Percentiles rank a stretch among this genome's conserved stretches.
Conservation (phyloP, 2,329 filamentous ascomycete species). For the Aspergillus sp. region DNA sequence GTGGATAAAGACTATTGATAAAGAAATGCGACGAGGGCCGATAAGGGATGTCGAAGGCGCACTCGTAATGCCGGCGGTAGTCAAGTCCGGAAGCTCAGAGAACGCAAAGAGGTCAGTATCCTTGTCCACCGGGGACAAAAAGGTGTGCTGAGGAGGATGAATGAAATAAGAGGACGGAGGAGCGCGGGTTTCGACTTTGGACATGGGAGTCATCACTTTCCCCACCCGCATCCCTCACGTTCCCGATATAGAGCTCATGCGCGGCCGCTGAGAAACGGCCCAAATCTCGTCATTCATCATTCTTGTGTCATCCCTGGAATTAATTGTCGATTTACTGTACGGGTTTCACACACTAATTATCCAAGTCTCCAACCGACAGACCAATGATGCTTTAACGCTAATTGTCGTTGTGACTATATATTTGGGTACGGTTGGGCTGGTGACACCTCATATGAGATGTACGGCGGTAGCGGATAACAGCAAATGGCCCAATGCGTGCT, state of each 20-base stretch:
- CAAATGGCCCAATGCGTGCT: neutral
- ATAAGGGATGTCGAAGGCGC: no score
- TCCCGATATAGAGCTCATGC: neutral
- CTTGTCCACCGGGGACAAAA: constrained; percentile 15
- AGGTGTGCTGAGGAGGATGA: constrained; percentile 7
- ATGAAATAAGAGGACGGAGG: constrained; percentile 1
- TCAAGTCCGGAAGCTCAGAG: neutral
- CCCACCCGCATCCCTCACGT: constrained; percentile 5
- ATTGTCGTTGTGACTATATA: neutral
- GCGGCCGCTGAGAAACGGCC: neutral
- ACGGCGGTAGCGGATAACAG: neutral
- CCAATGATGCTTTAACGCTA: neutral
- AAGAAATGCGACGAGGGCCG: neutral
- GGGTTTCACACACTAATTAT: neutral
- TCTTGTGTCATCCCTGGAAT: neutral
- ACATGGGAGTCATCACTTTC: constrained; percentile 2
- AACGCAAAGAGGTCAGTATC: neutral
- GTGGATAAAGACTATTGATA: neutral
- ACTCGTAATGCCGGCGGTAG: neutral
- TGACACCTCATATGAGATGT: constrained; percentile 1
- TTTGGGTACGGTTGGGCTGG: neutral
- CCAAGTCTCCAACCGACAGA: neutral
- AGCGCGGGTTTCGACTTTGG: neutral
- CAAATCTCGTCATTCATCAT: neutral
- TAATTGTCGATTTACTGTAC: no score